Base-by-base conservation (phyloP, 1,284 basidiomycete species). In the Trichosporon ovoides region DNA sequence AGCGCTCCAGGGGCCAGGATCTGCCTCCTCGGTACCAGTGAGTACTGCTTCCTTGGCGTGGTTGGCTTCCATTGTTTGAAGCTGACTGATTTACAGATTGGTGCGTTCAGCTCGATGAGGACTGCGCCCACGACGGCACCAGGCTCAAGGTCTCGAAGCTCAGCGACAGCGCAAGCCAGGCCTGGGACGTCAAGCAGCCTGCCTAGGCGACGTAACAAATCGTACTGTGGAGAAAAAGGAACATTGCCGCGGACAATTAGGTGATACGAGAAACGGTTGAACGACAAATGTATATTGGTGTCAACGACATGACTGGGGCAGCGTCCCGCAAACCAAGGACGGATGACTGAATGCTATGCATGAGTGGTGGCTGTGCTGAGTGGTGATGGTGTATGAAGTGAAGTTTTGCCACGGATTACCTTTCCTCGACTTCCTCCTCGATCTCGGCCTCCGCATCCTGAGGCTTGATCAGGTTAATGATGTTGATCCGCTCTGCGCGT, bases 381-480 rank as follows among this genome's bases (percentile, higher is more conserved):
- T 13, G 22, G 34, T 3, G 13, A 20, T 31, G 11, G 20, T n/a
- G n/a, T n/a, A n/a, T n/a, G 7, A n/a, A 7, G n/a, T n/a, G n/a
- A n/a, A 1, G 24, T 16, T 11, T 22, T 28, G n/a, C 6, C 35
- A 13, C n/a, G 4, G 13, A 37, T 37, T 12, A 37, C 63, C 12
- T 33, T 49, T 38, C 56, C 46, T 64, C 64, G 20, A 54, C 16
- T 28, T 54, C 56, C 18, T 54, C 34, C 14, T 58, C 58, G 16
- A 37, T 38, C 43, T 57, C 56, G n/a, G 38, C 51, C 34, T 61
- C 60, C 11, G 22, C 43, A 7, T 48, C 43, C 12, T 46, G 28
- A 1, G 68, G 68, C 57, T 60, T 61, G 28, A 68, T 48, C 9
- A 66, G 59, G 51, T 62, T 64, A 63, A 73, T 68, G 18, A 70